Conservation (phyloP, 306 rosid genomes). For the Cajanus cajan region DNA sequence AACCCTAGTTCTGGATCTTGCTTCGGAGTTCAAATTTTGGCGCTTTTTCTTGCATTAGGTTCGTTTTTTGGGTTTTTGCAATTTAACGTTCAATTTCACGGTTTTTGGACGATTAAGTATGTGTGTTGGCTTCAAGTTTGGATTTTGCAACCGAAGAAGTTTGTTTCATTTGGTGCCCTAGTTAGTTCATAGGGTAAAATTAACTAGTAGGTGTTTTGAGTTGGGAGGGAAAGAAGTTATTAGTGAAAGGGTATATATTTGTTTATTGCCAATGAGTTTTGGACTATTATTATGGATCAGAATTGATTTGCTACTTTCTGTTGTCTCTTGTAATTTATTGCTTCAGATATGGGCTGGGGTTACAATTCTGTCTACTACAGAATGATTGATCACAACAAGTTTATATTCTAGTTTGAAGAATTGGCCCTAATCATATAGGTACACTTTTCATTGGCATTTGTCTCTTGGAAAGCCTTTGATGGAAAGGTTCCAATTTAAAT, state of each 20-base stretch:
- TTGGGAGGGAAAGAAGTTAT: conserved; percentile 16
- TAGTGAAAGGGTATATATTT: conserved; percentile 12
- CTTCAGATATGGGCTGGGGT: conserved; percentile 5
- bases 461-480: background rate
- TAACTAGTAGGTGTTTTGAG: conserved; percentile 37
- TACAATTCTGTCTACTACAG: conserved; percentile 1
- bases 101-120: conserved; percentile 32
- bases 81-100: conserved; percentile 18
- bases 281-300: conserved; percentile 25
- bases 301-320: conserved; percentile 11
- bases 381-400: conserved; percentile 13
- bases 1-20: conserved; percentile 75
- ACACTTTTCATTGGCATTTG: conserved; percentile 1
- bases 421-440: conserved; percentile 7
- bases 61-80: conserved; percentile 33
- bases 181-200: conserved; percentile 35
- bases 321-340: conserved; percentile 20
- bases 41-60: conserved; percentile 44
- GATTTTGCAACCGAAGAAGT: conserved; percentile 17
- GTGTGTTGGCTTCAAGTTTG: conserved; percentile 23
- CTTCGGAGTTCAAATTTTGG: conserved; percentile 38
- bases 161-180: conserved; percentile 14
- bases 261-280: background rate
- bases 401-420: conserved; percentile 19
- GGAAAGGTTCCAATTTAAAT: conserved; percentile 16